Evolutionary conservation across 768 basidiomycete species (phyloP), one percentile per base, ranked within the genome.

Genomic region (Suillus clintonianus): DNA sequence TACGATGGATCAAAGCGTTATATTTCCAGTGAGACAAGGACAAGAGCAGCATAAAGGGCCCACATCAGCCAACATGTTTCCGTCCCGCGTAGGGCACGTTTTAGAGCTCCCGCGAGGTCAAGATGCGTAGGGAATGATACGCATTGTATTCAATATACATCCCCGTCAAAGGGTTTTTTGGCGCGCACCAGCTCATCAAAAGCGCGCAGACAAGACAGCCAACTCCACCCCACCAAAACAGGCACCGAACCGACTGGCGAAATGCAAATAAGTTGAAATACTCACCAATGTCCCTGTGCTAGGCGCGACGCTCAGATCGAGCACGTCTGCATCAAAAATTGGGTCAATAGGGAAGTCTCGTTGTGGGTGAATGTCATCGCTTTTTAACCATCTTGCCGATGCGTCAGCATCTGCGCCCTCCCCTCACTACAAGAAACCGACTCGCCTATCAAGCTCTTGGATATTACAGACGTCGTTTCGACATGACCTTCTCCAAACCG

Each of bases 371-470:
- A n/a, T n/a, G n/a, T n/a, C 2, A 27, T 27, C 27, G 27, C 27
- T 27, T 27, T 27, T 99, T 92, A 53, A 99, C 90, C 61, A 99
- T 94, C 71, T 89, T 88, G 24, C 96, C 95, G 63, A 97, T 97
- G 42, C 95, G 17, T 32, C 50, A 51, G 19, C 11, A 6, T 4
- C 8, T 76, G 88, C 87, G 60, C 88, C 82, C 63, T 87, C 87
- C 88, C 27, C 27, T 27, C 27, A 2, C 27, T 4, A 27, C 27
- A 4, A 27, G 27, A 27, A 27, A 4, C 27, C 27, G 4, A 27
- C 27, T 27, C 27, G 4, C 4, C 27, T 2, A 27, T 27, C 27
- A 27, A 27, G 84, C 67, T 98, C 91, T 73, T 94, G 90, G 93
- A 95, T 95, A 67, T 86, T 89, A 80, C 92, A 95, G 11, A 71